Percentiles rank a stretch among this genome's conserved stretches.
phyloP scores from a whole-genome alignment of 106 monocot species.

The Dioscorea alata region DNA sequence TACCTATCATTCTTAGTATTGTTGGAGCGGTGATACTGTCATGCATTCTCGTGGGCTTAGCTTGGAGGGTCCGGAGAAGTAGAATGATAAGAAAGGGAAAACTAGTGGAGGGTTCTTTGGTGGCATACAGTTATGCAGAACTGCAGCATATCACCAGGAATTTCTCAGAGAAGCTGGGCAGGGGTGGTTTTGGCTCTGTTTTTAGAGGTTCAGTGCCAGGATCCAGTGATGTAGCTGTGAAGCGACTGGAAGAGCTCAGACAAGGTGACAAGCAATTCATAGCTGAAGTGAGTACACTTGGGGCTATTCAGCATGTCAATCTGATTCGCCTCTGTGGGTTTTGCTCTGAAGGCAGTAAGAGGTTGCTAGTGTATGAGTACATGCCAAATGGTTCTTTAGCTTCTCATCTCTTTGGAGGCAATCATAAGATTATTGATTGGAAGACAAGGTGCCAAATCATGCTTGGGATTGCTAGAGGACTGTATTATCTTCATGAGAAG shows the following conservation, averaged over 20 bases:
- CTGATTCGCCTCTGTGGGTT: slow-evolving; percentile 5
- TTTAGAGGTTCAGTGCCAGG: slow-evolving; percentile 6
- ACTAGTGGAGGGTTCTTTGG: neutral
- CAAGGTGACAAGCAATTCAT: slow-evolving; percentile 13
- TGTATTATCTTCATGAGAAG: neutral
- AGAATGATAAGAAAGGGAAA: neutral
- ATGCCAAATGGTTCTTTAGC: slow-evolving; percentile 1
- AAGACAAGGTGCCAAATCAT: slow-evolving; percentile 16
- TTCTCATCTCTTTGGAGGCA: slow-evolving; percentile 7
- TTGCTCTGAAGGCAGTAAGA: neutral
- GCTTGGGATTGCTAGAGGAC: neutral
- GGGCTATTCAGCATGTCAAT: slow-evolving; percentile 8
- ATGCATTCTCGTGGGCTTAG: neutral
- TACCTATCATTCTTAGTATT: neutral
- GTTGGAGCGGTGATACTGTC: slow-evolving; percentile 1
- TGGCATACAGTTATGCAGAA: neutral
- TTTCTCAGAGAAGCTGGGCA: slow-evolving; percentile 6
- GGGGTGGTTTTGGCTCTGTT: slow-evolving; percentile 10
- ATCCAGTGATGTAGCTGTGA: slow-evolving; percentile 5
- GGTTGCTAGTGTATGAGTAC: slow-evolving; percentile 9
- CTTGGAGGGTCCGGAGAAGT: neutral
- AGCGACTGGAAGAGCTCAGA: neutral
- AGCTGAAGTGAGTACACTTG: neutral
- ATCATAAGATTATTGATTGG: slow-evolving; percentile 8
- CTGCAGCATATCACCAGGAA: slow-evolving; percentile 1